Evolutionary conservation across 169 alveolate species (phyloP).

Genomic region (Plasmodium falciparum): DNA sequence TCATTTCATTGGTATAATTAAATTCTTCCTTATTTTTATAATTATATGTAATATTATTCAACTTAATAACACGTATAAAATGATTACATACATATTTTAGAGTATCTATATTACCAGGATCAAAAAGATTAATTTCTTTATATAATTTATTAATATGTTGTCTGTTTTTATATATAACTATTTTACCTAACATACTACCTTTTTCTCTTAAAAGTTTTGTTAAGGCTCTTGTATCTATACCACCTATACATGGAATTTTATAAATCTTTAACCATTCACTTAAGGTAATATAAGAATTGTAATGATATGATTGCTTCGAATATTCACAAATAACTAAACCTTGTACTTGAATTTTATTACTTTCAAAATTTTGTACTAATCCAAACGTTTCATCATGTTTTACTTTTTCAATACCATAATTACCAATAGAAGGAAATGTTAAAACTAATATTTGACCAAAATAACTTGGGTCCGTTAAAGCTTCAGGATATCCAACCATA

Average conservation of each 20-base stretch:
- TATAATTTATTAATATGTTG: constrained; percentile 42
- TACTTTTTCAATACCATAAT: constrained; percentile 90
- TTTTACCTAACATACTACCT: constrained; percentile 88
- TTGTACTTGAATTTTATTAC: constrained; percentile 80
- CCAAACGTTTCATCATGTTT: constrained; percentile 83
- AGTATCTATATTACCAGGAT: constrained; percentile 66
- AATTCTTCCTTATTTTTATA: constrained; percentile 17
- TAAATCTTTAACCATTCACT: constrained; percentile 57
- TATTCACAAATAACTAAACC: constrained; percentile 91
- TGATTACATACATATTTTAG: constrained; percentile 65
- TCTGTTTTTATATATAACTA: constrained; percentile 78
- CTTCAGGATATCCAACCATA: constrained; percentile 92
- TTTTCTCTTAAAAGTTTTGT: constrained; percentile 87
- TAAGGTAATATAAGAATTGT: constrained; percentile 39
- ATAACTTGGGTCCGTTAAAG: constrained; percentile 91
- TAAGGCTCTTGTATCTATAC: constrained; percentile 91
- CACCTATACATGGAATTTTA: constrained; percentile 79
- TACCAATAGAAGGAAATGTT: constrained; percentile 91
- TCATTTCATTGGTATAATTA: constrained; percentile 17
- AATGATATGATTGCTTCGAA: constrained; percentile 73
- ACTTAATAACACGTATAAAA: constrained; percentile 49
- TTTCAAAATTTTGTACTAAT: constrained; percentile 83
- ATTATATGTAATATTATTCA: constrained; percentile 10
- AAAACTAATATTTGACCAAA: constrained; percentile 89
- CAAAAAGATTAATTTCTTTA: constrained; percentile 59